Evolutionary conservation across 768 basidiomycete species (phyloP), one percentile per base, ranked within the genome.

Genomic region (Amylocystis lapponica): DNA sequence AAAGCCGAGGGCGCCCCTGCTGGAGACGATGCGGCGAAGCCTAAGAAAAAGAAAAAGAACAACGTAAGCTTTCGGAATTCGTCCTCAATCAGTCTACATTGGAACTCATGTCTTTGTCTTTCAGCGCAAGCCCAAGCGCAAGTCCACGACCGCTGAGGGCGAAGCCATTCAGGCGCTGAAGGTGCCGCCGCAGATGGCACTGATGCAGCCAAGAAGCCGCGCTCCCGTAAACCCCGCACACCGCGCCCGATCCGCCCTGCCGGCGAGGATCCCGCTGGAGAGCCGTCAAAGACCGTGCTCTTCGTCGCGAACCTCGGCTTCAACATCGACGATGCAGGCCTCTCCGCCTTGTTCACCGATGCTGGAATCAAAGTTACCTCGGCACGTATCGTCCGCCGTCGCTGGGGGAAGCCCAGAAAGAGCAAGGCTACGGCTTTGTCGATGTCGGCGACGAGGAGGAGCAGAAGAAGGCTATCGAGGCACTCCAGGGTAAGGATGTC

Each of bases 221-320:
- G 78, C 55, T 50, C 61, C 48, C 80, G 78, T 64, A 85, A 75
- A 64, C 67, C 72, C 54, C 81, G 69, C 57, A 57, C 67, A 17
- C 74, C 75, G 41, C 84, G 81, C 42, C 59, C 74, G 43, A 66
- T 72, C 40, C 88, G 88, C 56, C 76, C 86, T 22, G 77, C 72
- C 23, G 90, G 88, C 41, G 84, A 91, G 64, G 86, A 87, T 47
- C 91, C 92, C 22, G 72, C 69, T 41, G 92, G 92, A 56, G 90
- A 91, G 62, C 89, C 84, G 23, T 92, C 89, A 61, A 85, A 85
- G 72, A 86, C 75, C 45, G 81, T 89, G 69, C 74, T 97, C 53
- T 97, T 97, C 57, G 93, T 97, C 55, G 95, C 94, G 69, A 98
- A 98, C 72, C 90, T 98, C 48, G 90, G 92, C 34, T 98, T 97